Conservation (phyloP, 1,284 basidiomycete species). For the Papiliotrema flavescens region DNA sequence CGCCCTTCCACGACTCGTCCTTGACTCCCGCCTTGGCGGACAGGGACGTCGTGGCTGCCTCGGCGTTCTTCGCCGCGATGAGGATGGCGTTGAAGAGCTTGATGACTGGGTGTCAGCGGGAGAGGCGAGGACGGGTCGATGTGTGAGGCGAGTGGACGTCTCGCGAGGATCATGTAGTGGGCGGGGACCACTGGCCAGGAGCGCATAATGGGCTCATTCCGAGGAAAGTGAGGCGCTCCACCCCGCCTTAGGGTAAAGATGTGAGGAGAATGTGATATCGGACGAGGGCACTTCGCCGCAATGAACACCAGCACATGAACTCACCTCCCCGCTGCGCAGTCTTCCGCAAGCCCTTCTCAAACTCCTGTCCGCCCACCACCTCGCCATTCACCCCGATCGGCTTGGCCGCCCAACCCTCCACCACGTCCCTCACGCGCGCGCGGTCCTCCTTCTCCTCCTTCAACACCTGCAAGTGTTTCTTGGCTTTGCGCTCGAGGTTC, state of each 20-base stretch:
- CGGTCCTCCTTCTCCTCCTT: slow-evolving; percentile 44
- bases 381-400: slow-evolving; percentile 24
- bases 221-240: too few species aligned
- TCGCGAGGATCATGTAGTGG: too few species aligned
- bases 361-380: slow-evolving; percentile 42
- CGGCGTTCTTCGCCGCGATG: slow-evolving; percentile 41
- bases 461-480: slow-evolving; percentile 34
- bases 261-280: neutral
- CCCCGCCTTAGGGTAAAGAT: neutral
- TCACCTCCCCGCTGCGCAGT: slow-evolving; percentile 50
- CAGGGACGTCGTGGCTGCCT: slow-evolving; percentile 27
- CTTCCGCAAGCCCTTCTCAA: slow-evolving; percentile 49
- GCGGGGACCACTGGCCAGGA: too few species aligned
- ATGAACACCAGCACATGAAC: slow-evolving; percentile 11
- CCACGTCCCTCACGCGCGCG: slow-evolving; percentile 42
- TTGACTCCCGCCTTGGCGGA: slow-evolving; percentile 37
- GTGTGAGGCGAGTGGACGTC: too few species aligned
- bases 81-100: slow-evolving; percentile 52
- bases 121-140: neutral
- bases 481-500: slow-evolving; percentile 29
- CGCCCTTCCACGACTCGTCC: slow-evolving; percentile 27
- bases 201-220: too few species aligned
- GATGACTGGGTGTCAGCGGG: slow-evolving; percentile 37
- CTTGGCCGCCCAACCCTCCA: slow-evolving; percentile 43
- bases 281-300: neutral